Percentiles rank a stretch among this genome's conserved stretches.
Evolutionary conservation across 2,329 filamentous ascomycete species (phyloP).

Genomic region (Aspergillus pseudoterreus): DNA sequence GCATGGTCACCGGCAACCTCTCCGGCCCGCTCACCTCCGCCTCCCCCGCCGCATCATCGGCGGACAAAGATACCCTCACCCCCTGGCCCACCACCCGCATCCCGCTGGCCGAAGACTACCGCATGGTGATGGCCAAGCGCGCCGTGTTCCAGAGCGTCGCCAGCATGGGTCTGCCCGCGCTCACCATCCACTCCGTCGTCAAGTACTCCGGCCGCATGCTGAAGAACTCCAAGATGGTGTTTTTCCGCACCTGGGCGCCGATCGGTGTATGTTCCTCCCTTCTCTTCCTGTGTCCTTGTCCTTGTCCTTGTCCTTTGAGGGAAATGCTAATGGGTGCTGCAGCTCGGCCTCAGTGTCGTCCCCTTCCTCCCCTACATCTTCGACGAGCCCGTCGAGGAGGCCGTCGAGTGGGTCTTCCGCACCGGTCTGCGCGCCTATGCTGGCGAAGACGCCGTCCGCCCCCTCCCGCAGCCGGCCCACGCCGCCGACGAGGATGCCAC

Average conservation of each 20-base stretch:
- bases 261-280: constrained; percentile 69
- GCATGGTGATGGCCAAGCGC: constrained; percentile 85
- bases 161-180: constrained; percentile 88
- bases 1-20: constrained; percentile 35
- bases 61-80: constrained; percentile 21
- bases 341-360: constrained; percentile 67
- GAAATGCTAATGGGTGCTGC: background rate
- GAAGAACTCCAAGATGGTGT: constrained; percentile 74
- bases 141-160: constrained; percentile 87
- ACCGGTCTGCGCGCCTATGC: constrained; percentile 72
- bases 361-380: constrained; percentile 82
- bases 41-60: background rate
- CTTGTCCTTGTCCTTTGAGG: background rate
- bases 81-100: constrained; percentile 48
- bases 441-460: constrained; percentile 55
- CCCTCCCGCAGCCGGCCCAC: constrained; percentile 14
- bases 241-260: constrained; percentile 77
- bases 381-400: constrained; percentile 87
- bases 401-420: constrained; percentile 87
- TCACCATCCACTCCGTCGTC: constrained; percentile 91
- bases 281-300: background rate
- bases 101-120: constrained; percentile 80
- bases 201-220: constrained; percentile 82
- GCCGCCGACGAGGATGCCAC: constrained; percentile 13
- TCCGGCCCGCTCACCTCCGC: constrained; percentile 10